Evolutionary conservation across 306 rosid species (phyloP), one percentile per base, ranked within the genome.

Genomic region (Cucurbita ficifolia): DNA sequence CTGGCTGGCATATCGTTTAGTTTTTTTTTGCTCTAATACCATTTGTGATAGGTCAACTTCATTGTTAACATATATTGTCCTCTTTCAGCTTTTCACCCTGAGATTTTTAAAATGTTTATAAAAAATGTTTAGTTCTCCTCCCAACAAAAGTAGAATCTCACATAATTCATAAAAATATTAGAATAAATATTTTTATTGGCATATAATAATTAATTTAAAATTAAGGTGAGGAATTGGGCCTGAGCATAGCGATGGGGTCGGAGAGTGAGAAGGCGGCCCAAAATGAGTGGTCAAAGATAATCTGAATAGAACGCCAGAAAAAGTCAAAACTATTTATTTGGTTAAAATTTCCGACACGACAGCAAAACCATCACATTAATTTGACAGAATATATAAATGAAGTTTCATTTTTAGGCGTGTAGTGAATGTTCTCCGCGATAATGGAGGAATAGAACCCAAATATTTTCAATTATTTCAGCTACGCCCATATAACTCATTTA

Each of bases 1-100:
- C 0, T 29, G 0, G 2, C 2, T 24, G 29, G 1, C 29, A 24
- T 1, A 24, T n/a, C n/a, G n/a, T n/a, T n/a, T n/a, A n/a, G n/a
- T n/a, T n/a, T n/a, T n/a, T n/a, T n/a, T n/a, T n/a, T n/a, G n/a
- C 33, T 29, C 3, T 29, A 0, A 29, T 29, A 29, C 3, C 3
- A 29, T 29, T 29, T 29, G 33, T 29, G 2, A 29, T 3, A 29
- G 2, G 3, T 0, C 2, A 29, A 29, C 0, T 1, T 29, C 33
- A 29, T 2, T 29, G 33, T 24, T 24, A 1, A 3, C 29, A 1
- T 2, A 24, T 24, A 24, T 1, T 24, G 2, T 24, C 29, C 29
- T 24, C 29, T 29, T 29, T 2, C 0, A 29, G 2, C 3, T 29
- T 29, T 29, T 29, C 33, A 29, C 33, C 0, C 2, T 0, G 3